These are phyloP conservation scores for Mrakia frigida DNA, from an alignment of 768 basidiomycete genomes.

Conservation along the genomic window DNA sequence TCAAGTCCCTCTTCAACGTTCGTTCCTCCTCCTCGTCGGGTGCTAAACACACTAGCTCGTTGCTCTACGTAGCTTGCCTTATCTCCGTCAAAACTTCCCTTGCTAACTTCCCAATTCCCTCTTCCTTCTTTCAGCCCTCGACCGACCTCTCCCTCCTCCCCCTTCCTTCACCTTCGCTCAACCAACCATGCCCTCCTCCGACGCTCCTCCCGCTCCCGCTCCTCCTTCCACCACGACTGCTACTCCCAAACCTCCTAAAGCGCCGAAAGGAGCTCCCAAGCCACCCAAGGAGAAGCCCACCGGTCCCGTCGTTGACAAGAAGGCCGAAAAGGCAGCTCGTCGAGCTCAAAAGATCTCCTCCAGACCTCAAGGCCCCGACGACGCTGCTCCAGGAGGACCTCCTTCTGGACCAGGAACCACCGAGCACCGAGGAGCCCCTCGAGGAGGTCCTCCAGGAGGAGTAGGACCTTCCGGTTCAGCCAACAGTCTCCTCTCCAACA, in stretches of 20 bases:
- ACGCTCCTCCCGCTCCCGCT: neutral
- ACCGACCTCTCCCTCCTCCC: neutral
- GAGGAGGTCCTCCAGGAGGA: neutral
- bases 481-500: neutral
- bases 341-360: slow-evolving; percentile 26
- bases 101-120: neutral
- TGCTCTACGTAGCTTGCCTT: too few species aligned
- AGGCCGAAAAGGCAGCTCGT: slow-evolving; percentile 31
- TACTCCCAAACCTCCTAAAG: slow-evolving; percentile 9
- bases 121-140: neutral
- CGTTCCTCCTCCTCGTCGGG: too few species aligned
- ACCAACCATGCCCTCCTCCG: neutral
- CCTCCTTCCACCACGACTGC: neutral
- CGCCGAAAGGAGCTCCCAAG: neutral
- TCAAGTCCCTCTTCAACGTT: too few species aligned
- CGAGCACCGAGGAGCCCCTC: neutral
- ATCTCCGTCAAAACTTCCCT: too few species aligned
- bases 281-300: slow-evolving; percentile 9
- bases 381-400: slow-evolving; percentile 6
- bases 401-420: neutral
- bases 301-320: slow-evolving; percentile 22
- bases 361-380: slow-evolving; percentile 7
- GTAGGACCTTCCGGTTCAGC: neutral
- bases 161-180: neutral
- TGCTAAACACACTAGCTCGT: too few species aligned